Percentiles rank a stretch among this genome's conserved stretches.
These are phyloP conservation scores for Begonia fuchsioides DNA, from an alignment of 306 rosid genomes.

Conservation along the genomic window DNA sequence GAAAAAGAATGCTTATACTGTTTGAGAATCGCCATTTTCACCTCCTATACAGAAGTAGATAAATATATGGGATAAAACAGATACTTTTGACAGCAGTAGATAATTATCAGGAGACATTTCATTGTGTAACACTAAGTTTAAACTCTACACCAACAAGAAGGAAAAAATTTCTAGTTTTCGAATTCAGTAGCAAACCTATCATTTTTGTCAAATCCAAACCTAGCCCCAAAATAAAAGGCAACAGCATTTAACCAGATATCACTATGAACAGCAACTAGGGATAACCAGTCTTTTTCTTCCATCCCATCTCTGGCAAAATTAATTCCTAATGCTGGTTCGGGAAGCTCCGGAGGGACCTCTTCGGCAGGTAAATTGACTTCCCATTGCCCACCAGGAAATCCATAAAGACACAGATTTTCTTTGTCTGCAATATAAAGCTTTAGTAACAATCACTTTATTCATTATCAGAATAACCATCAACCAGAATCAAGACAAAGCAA, in stretches of 20 bases:
- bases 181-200: slow-evolving; percentile 20
- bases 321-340: slow-evolving; percentile 42
- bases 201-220: slow-evolving; percentile 32
- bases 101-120: too few relatives aligned
- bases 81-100: too few relatives aligned
- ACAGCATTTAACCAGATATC: slow-evolving; percentile 36
- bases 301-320: slow-evolving; percentile 51
- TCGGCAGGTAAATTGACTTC: slow-evolving; percentile 47
- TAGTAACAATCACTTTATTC: background rate
- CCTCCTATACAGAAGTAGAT: too few relatives aligned
- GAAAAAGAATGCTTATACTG: too few relatives aligned
- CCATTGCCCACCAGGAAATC: slow-evolving; percentile 43
- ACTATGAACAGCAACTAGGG: slow-evolving; percentile 38
- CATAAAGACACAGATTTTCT: slow-evolving; percentile 50
- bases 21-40: too few relatives aligned
- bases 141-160: too few relatives aligned
- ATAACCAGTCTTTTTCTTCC: slow-evolving; percentile 37
- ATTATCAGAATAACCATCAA: too few relatives aligned
- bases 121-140: too few relatives aligned
- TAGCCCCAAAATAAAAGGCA: slow-evolving; percentile 37
- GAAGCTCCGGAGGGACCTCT: slow-evolving; percentile 26
- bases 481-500: too few relatives aligned
- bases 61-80: too few relatives aligned
- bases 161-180: too few relatives aligned
- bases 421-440: slow-evolving; percentile 18